Evolutionary conservation across 225 moss, liverwort and hornwort species (phyloP), one percentile per base, ranked within the genome.

Genomic region (Rhytidiadelphus loreus): DNA sequence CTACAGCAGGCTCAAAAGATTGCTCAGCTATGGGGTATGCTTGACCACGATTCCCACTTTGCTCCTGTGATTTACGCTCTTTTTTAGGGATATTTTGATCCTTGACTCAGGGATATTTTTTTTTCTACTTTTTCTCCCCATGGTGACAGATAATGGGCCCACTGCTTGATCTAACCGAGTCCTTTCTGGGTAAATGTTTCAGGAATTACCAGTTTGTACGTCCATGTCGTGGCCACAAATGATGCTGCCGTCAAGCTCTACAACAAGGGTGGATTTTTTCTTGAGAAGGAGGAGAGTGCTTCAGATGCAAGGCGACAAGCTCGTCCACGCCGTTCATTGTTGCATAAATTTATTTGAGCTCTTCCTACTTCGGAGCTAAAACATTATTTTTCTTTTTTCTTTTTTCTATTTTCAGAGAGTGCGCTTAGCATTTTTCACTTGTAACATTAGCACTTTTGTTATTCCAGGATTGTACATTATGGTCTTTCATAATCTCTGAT

Each of bases 161-260:
- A 16, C 85, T 85, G 85, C 73, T 61, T 76, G 61, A 83, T 60
- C 73, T 86, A 90, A 84, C 75, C 39, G 53, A 77, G 58, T 71
- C 25, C 11, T 58, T 48, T 76, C 63, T 59, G 50, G n/a, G 74
- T 80, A 26, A 52, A 79, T 86, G 29, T 46, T 78, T 48, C 89
- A 95, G 95, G 95, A 39, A 87, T 95, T 59, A 91, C 76, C 80
- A 92, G 86, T 83, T 91, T 95, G 90, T 94, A 94, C 26, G 94
- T 94, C 26, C 94, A 94, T 86, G 94, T 95, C 29, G 95, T 95
- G 89, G 88, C 81, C 80, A 90, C 92, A 80, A 95, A 95, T 77
- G 90, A 90, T 48, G 92, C 94, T 37, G 95, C 95, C 46, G 86
- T 92, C 76, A 92, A 89, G 77, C 93, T 94, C 33, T 94, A 94